These are phyloP conservation scores for Cyamopsis tetragonoloba DNA, from an alignment of 306 rosid species.

Conservation along the genomic window DNA sequence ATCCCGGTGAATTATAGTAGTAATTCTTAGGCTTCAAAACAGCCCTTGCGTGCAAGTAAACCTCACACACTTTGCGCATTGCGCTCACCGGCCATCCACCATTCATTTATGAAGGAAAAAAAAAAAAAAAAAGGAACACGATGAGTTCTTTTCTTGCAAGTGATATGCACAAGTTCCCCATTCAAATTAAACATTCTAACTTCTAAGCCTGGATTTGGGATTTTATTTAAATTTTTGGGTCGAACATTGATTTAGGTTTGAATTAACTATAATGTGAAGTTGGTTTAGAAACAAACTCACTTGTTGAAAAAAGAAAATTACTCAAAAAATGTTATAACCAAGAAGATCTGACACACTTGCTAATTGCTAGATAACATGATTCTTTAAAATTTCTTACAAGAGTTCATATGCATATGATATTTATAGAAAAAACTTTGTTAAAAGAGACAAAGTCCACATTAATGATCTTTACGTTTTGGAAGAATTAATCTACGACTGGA, in stretches of 20 bases:
- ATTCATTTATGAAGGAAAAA: slow-evolving; percentile 2
- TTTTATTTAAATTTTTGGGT: too few relatives aligned
- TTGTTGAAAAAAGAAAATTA: neutral
- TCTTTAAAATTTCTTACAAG: too few relatives aligned
- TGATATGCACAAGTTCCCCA: slow-evolving; percentile 4
- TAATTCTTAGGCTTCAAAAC: neutral
- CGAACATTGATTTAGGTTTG: too few relatives aligned
- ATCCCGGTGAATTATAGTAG: neutral
- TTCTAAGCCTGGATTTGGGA: neutral
- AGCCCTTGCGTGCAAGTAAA: slow-evolving; percentile 37
- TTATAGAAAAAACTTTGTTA: too few relatives aligned
- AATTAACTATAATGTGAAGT: too few relatives aligned
- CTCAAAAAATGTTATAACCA: too few relatives aligned
- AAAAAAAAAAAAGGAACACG: neutral
- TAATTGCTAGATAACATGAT: too few relatives aligned
- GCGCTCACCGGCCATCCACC: neutral
- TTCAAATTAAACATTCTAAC: neutral
- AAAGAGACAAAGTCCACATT: too few relatives aligned
- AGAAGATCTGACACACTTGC: too few relatives aligned
- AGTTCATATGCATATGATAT: too few relatives aligned
- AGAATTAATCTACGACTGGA: too few relatives aligned
- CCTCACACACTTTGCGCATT: neutral
- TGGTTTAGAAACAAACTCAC: neutral
- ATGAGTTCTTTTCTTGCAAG: slow-evolving; percentile 24
- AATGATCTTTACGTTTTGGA: too few relatives aligned